Evolutionary conservation across 495 filamentous ascomycete genomes (phyloP).

Genomic region (Neurospora tetraspora): DNA sequence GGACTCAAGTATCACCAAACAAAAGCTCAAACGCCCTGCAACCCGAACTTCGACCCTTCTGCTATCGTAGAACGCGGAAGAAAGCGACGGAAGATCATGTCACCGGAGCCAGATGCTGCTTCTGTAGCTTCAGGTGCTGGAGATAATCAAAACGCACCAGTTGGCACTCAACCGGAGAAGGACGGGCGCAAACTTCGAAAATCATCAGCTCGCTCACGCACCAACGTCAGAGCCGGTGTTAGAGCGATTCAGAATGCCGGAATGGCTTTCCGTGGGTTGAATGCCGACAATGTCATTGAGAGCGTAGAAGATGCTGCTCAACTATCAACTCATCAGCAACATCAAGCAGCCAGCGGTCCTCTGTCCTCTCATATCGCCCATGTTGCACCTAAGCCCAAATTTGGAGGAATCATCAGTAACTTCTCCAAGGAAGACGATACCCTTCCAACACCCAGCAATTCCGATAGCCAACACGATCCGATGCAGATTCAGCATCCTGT

Average conservation of each 20-base stretch:
- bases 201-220: not conserved
- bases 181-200: constrained; percentile 6
- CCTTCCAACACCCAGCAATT: not conserved
- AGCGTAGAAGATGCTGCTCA: not conserved
- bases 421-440: not conserved
- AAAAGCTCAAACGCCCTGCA: constrained; percentile 38
- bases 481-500: not conserved
- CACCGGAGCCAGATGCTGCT: constrained; percentile 11
- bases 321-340: not conserved
- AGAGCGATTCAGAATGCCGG: not conserved
- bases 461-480: not conserved
- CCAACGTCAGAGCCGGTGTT: not conserved
- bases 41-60: constrained; percentile 34
- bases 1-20: constrained; percentile 44
- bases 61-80: constrained; percentile 11
- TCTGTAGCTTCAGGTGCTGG: constrained; percentile 24
- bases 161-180: not conserved
- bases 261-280: not conserved
- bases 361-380: not conserved
- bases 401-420: not conserved
- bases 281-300: not conserved
- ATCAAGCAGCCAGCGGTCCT: not conserved
- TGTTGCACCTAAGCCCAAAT: not conserved
- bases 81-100: constrained; percentile 15
- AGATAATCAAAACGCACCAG: constrained; percentile 27